Percentiles rank a stretch among this genome's conserved stretches.
These are phyloP conservation scores for Aspergillus biplanus DNA, from an alignment of 495 filamentous ascomycete genomes.

Conservation along the genomic window DNA sequence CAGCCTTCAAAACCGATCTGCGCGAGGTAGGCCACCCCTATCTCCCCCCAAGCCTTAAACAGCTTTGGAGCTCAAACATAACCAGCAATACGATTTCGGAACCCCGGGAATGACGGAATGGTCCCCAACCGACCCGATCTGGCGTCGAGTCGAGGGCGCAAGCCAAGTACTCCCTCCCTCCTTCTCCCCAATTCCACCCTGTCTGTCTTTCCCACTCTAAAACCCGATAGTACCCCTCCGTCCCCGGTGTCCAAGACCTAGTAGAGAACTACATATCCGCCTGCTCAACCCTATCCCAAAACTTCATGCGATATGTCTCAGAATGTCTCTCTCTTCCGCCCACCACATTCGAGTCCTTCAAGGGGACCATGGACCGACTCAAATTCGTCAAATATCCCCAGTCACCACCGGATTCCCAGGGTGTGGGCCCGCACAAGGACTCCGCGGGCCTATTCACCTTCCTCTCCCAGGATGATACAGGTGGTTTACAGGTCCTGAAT, in stretches of 20 bases:
- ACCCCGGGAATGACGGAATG: slow-evolving; percentile 38
- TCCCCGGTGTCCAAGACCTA: slow-evolving; percentile 67
- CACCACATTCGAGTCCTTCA: slow-evolving; percentile 80
- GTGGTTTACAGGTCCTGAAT: slow-evolving; percentile 55
- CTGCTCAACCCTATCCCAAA: slow-evolving; percentile 70
- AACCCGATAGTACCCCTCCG: slow-evolving; percentile 45
- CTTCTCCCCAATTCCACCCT: not conserved
- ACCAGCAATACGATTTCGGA: slow-evolving; percentile 50
- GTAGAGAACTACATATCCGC: slow-evolving; percentile 77
- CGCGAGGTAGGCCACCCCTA: slow-evolving; percentile 33
- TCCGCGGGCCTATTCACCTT: slow-evolving; percentile 65
- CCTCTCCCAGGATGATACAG: slow-evolving; percentile 56
- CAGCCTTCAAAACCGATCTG: slow-evolving; percentile 45
- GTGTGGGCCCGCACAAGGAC: slow-evolving; percentile 93
- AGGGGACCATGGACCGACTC: slow-evolving; percentile 83
- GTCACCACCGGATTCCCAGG: slow-evolving; percentile 62
- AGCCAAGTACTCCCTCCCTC: slow-evolving; percentile 34
- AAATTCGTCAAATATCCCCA: slow-evolving; percentile 94
- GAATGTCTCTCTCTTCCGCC: slow-evolving; percentile 76
- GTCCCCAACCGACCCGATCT: slow-evolving; percentile 75
- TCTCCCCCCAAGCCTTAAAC: not conserved
- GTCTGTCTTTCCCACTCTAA: not conserved
- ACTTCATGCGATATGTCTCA: slow-evolving; percentile 80
- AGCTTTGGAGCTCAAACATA: not conserved
- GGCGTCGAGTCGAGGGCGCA: slow-evolving; percentile 53